These are phyloP conservation scores for Limonomyces culmigenus DNA, from an alignment of 1,284 basidiomycete genomes.

Conservation along the genomic window DNA sequence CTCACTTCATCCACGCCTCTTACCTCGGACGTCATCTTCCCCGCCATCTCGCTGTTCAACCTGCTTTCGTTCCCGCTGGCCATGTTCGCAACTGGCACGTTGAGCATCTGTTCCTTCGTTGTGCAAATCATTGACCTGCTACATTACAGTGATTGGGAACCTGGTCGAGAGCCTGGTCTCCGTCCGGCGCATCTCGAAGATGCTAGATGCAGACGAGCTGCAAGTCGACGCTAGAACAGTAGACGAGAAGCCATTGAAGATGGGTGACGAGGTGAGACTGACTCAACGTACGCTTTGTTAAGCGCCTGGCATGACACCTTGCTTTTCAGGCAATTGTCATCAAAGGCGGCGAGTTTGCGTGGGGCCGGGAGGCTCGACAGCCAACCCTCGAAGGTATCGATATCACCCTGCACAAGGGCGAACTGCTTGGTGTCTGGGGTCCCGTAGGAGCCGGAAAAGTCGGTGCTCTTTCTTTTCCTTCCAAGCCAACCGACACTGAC, in stretches of 20 bases:
- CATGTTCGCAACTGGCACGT: conserved; percentile 33
- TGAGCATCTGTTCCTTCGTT: neutral
- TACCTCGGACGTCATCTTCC: conserved; percentile 82
- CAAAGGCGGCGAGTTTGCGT: conserved; percentile 61
- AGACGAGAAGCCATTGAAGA: conserved; percentile 23
- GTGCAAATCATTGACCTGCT: conserved; percentile 3
- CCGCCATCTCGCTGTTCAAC: conserved; percentile 86
- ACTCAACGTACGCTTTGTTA: neutral
- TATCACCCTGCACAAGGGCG: conserved; percentile 67
- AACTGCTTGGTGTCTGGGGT: conserved; percentile 75
- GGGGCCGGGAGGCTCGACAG: conserved; percentile 38
- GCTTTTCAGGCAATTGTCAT: conserved; percentile 50
- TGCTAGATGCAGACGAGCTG: conserved; percentile 69
- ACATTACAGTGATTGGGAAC: conserved; percentile 61
- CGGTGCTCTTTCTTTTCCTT: conserved; percentile 9
- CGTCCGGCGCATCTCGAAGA: conserved; percentile 61
- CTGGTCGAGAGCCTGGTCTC: conserved; percentile 82
- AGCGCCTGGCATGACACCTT: neutral
- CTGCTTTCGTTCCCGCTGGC: conserved; percentile 79
- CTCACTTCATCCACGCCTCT: conserved; percentile 52
- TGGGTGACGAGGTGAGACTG: conserved; percentile 57
- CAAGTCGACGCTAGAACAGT: conserved; percentile 56
- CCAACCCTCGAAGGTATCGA: conserved; percentile 69
- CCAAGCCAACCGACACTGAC: neutral
- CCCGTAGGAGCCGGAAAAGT: conserved; percentile 90